These are phyloP conservation scores for Cicer arietinum DNA, from an alignment of 306 rosid genomes.

Conservation along the genomic window DNA sequence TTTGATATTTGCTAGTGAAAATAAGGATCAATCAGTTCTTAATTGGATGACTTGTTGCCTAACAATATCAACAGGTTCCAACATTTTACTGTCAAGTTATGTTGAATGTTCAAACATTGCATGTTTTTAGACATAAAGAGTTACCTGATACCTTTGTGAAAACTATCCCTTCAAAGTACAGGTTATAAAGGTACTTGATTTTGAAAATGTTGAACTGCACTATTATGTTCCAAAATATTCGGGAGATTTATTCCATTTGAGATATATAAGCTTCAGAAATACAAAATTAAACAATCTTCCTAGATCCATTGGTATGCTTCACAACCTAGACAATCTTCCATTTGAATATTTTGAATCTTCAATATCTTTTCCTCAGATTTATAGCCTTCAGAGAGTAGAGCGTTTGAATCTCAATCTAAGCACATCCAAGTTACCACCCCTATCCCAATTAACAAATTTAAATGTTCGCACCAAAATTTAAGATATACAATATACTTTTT, in stretches of 20 bases:
- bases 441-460: too few relatives aligned
- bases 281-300: background rate
- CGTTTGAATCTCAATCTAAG: too few relatives aligned
- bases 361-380: too few relatives aligned
- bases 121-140: background rate
- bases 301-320: constrained; percentile 30
- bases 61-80: background rate
- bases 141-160: background rate
- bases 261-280: constrained; percentile 29
- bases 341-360: too few relatives aligned
- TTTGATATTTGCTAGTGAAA: background rate
- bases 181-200: constrained; percentile 7
- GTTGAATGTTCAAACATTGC: background rate
- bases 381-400: too few relatives aligned
- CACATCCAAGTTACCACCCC: too few relatives aligned
- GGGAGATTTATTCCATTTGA: constrained; percentile 21
- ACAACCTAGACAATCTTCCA: background rate
- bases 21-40: background rate
- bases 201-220: background rate
- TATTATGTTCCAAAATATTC: background rate
- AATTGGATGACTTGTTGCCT: background rate
- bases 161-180: background rate
- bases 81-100: background rate
- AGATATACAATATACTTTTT: too few relatives aligned
- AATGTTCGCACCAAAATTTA: too few relatives aligned